phyloP scores from a whole-genome alignment of 2,329 filamentous ascomycete genomes.

The Hyphodiscus sp. region DNA sequence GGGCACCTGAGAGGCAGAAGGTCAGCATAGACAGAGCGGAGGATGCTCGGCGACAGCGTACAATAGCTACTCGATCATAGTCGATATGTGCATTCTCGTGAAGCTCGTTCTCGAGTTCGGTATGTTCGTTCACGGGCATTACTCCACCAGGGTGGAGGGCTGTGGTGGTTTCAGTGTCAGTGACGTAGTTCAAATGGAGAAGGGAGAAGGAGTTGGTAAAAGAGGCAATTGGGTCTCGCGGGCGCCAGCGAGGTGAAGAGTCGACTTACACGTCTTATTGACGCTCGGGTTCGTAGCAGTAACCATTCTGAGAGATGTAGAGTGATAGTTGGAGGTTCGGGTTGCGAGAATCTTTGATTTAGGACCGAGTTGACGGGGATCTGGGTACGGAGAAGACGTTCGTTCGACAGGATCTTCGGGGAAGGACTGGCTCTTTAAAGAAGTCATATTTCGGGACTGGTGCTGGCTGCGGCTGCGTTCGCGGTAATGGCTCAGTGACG shows the following conservation, averaged over 20 bases:
- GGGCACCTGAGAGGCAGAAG: constrained; percentile 49
- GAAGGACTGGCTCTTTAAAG: constrained; percentile 27
- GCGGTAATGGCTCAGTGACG: not conserved
- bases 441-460: not conserved
- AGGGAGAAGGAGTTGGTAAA: constrained; percentile 34
- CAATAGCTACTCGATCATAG: constrained; percentile 97
- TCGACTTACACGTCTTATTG: constrained; percentile 45
- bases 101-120: constrained; percentile 94
- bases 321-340: constrained; percentile 22
- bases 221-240: constrained; percentile 40
- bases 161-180: not conserved
- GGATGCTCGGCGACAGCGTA: constrained; percentile 41
- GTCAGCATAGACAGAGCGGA: constrained; percentile 6
- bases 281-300: constrained; percentile 28
- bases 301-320: constrained; percentile 24
- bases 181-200: not conserved
- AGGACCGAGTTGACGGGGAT: constrained; percentile 24
- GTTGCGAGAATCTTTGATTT: constrained; percentile 22
- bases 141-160: constrained; percentile 27
- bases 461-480: not conserved
- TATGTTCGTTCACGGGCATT: constrained; percentile 64
- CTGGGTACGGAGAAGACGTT: constrained; percentile 25
- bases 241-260: not conserved
- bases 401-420: constrained; percentile 32
- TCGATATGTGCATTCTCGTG: constrained; percentile 98